phyloP scores from a whole-genome alignment of 2,329 filamentous ascomycete species.

The Meredithiella fracta region DNA sequence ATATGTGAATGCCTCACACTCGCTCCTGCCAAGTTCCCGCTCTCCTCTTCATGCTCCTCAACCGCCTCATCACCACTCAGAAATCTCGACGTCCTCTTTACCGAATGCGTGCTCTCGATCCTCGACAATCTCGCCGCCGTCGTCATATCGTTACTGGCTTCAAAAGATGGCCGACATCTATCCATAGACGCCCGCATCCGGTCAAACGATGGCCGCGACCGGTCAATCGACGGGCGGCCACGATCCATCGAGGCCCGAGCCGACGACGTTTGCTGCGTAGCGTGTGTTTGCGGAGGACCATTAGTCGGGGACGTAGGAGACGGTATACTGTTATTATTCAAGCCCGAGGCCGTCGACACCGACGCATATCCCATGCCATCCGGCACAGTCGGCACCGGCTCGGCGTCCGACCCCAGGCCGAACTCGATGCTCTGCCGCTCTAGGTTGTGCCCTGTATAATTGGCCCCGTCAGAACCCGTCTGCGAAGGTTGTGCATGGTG shows the following conservation, averaged over 20 bases:
- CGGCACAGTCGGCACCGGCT: constrained; percentile 7
- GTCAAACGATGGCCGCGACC: constrained; percentile 71
- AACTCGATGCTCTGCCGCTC: constrained; percentile 13
- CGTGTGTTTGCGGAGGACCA: constrained; percentile 17
- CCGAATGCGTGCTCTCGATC: constrained; percentile 57
- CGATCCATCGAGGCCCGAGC: neutral
- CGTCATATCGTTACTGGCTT: constrained; percentile 79
- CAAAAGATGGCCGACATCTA: constrained; percentile 64
- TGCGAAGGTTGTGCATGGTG: constrained; percentile 64
- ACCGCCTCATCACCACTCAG: constrained; percentile 12
- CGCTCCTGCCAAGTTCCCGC: neutral
- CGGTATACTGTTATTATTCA: neutral
- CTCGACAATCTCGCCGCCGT: constrained; percentile 71
- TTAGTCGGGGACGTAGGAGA: neutral
- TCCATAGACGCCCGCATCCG: constrained; percentile 78
- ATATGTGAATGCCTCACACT: constrained; percentile 6
- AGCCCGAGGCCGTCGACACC: constrained; percentile 11
- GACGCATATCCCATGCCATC: constrained; percentile 5
- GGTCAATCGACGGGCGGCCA: constrained; percentile 42
- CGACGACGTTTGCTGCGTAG: constrained; percentile 18
- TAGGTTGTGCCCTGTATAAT: constrained; percentile 55
- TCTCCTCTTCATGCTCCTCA: neutral
- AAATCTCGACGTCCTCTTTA: neutral
- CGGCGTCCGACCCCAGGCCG: constrained; percentile 8
- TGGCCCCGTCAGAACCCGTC: constrained; percentile 86